These are phyloP conservation scores for Ophiognomonia clavigignenti-juglandacearum DNA, from an alignment of 2,329 filamentous ascomycete genomes.

Conservation along the genomic window DNA sequence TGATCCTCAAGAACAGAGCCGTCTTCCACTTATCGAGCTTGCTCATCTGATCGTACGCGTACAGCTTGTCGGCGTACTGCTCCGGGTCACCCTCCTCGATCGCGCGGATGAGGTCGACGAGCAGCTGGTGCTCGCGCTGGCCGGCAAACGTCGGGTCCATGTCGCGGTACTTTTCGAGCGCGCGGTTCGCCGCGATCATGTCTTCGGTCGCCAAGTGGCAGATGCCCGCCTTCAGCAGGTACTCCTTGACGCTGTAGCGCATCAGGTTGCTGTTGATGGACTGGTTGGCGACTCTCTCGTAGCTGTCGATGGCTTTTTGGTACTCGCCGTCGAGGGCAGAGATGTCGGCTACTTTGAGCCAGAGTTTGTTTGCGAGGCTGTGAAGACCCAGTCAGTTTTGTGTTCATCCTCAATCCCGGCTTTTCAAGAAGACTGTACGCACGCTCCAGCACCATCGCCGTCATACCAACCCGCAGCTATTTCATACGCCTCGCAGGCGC, in stretches of 20 bases:
- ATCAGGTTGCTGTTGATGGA: conserved; percentile 87
- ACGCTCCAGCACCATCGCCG: conserved; percentile 78
- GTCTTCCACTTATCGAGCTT: conserved; percentile 98
- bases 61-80: conserved; percentile 78
- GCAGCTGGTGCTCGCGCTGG: conserved; percentile 76
- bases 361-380: conserved; percentile 88
- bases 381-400: background rate
- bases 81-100: conserved; percentile 78
- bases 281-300: conserved; percentile 74
- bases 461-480: conserved; percentile 86
- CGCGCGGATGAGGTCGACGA: conserved; percentile 70
- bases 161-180: conserved; percentile 77
- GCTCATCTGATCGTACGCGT: conserved; percentile 85
- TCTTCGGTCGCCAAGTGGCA: conserved; percentile 76
- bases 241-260: conserved; percentile 93
- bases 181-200: conserved; percentile 71
- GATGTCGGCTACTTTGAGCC: conserved; percentile 86
- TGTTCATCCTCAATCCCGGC: background rate
- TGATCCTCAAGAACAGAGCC: conserved; percentile 73
- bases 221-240: conserved; percentile 89
- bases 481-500: conserved; percentile 79
- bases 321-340: conserved; percentile 79
- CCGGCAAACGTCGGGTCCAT: conserved; percentile 71
- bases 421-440: conserved; percentile 31
- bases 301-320: conserved; percentile 74